Percentiles rank a stretch among this genome's conserved stretches.
Evolutionary conservation across 176 grass and related monocot genomes (phyloP).

Genomic region (Dendrocalamus sinicus): DNA sequence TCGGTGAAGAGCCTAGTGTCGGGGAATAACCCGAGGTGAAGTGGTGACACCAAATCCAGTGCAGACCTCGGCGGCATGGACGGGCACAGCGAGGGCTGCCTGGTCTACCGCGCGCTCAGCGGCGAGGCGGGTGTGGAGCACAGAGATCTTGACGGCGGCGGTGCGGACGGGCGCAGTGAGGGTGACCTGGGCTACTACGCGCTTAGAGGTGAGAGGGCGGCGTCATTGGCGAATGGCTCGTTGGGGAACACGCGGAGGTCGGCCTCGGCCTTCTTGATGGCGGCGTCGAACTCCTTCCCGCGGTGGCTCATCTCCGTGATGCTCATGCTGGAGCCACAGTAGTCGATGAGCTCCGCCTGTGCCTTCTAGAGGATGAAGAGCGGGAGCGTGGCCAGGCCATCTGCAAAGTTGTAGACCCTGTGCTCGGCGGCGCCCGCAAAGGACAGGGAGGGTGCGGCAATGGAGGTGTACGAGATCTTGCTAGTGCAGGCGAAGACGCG

Average conservation of each 20-base stretch:
- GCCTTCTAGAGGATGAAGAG: constrained; percentile 75
- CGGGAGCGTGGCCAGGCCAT: constrained; percentile 75
- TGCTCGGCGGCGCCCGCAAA: constrained; percentile 16
- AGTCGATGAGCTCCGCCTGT: constrained; percentile 88
- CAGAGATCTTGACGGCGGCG: no score
- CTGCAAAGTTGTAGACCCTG: constrained; percentile 92
- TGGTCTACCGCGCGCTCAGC: no score
- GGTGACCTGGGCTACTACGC: constrained; percentile 63
- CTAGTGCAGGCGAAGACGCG: constrained; percentile 18
- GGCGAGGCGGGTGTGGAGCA: no score
- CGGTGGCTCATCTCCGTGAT: constrained; percentile 99
- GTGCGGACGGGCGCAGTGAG: constrained; percentile 41
- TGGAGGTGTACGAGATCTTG: constrained; percentile 68
- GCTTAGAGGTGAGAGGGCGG: constrained; percentile 46
- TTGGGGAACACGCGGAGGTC: constrained; percentile 79
- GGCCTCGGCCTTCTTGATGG: constrained; percentile 93
- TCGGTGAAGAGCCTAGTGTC: no score
- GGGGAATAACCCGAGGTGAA: no score
- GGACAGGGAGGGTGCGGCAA: constrained; percentile 44
- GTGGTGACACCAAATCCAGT: no score
- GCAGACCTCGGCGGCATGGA: no score
- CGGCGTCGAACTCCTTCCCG: constrained; percentile 90
- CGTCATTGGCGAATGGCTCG: constrained; percentile 61
- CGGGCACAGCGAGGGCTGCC: no score
- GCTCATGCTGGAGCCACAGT: constrained; percentile 94